These are phyloP conservation scores for Athelia psychrophila DNA, from an alignment of 1,284 basidiomycete species.

Conservation along the genomic window DNA sequence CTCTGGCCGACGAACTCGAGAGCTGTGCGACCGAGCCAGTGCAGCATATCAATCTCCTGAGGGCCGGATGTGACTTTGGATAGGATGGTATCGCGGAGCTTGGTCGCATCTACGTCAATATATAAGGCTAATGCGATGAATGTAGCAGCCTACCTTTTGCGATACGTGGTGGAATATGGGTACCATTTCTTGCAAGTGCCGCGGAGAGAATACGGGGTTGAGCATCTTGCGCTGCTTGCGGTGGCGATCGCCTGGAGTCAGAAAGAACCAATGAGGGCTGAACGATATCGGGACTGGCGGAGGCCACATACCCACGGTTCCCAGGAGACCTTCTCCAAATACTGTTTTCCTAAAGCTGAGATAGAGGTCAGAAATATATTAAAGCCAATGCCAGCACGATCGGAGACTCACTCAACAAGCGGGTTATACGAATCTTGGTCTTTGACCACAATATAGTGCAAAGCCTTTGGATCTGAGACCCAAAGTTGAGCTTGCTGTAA, in stretches of 20 bases:
- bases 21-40: slow-evolving; percentile 38
- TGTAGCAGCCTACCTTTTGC: slow-evolving; percentile 13
- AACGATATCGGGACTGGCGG: too few relatives aligned
- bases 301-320: slow-evolving; percentile 25
- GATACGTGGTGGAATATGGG: slow-evolving; percentile 35
- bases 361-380: slow-evolving; percentile 7
- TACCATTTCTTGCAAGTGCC: slow-evolving; percentile 42
- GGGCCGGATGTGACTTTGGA: slow-evolving; percentile 9
- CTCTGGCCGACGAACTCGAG: slow-evolving; percentile 29
- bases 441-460: slow-evolving; percentile 38
- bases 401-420: slow-evolving; percentile 29
- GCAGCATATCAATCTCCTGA: slow-evolving; percentile 35
- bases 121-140: slow-evolving; percentile 5
- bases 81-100: slow-evolving; percentile 23
- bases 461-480: slow-evolving; percentile 33
- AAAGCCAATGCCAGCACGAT: background rate
- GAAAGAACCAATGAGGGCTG: background rate
- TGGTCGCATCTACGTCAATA: background rate
- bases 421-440: slow-evolving; percentile 25
- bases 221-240: slow-evolving; percentile 44
- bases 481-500: slow-evolving; percentile 32
- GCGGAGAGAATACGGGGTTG: slow-evolving; percentile 44
- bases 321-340: slow-evolving; percentile 36
- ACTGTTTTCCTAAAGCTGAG: slow-evolving; percentile 24
- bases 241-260: slow-evolving; percentile 34